Conservation (phyloP, 106 monocot species). For the Vanilla planifolia region DNA sequence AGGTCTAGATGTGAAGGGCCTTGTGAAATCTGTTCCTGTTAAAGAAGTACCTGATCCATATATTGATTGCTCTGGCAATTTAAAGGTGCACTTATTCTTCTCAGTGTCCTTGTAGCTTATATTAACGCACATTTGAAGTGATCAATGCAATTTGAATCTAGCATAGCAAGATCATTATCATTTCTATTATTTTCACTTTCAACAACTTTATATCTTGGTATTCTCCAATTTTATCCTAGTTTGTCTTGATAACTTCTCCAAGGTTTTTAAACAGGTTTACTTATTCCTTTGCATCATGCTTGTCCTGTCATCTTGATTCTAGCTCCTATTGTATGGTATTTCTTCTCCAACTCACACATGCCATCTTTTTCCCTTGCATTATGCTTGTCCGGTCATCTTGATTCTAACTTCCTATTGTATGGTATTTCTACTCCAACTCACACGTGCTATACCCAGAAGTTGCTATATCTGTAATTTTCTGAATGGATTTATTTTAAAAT, state of each 20-base stretch:
- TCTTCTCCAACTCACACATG: too few species aligned
- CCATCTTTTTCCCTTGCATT: too few species aligned
- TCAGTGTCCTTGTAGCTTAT: not conserved
- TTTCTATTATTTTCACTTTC: not conserved
- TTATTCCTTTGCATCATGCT: too few species aligned
- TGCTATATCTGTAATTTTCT: too few species aligned
- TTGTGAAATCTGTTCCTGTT: slow-evolving; percentile 56
- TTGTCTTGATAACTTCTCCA: not conserved
- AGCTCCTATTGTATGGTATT: too few species aligned
- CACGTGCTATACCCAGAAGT: too few species aligned
- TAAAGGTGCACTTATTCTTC: slow-evolving; percentile 41
- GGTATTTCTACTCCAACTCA: too few species aligned
- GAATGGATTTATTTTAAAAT: too few species aligned
- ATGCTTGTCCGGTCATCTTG: too few species aligned
- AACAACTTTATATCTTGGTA: not conserved
- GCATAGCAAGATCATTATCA: not conserved
- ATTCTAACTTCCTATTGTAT: too few species aligned
- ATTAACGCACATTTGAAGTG: not conserved
- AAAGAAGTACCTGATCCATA: slow-evolving; percentile 85
- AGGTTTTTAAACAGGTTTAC: not conserved
- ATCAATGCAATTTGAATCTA: not conserved
- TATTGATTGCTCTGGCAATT: slow-evolving; percentile 88
- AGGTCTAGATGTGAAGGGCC: slow-evolving; percentile 91
- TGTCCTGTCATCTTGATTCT: too few species aligned
- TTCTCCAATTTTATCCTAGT: not conserved